Conservation (phyloP, 2,329 filamentous ascomycete species). For the Sclerotinia glacialis region DNA sequence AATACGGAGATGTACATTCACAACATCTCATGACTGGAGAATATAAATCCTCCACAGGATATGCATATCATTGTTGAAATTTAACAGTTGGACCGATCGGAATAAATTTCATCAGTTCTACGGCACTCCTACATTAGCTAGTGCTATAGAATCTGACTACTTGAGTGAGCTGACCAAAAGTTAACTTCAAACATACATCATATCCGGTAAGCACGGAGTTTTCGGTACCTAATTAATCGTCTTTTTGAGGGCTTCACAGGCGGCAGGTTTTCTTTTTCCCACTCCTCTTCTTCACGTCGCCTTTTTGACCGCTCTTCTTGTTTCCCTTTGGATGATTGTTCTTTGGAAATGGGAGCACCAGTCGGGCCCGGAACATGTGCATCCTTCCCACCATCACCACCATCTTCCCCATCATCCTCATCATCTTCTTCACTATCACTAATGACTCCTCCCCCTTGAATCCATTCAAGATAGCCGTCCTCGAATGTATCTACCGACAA, state of each 20-base stretch:
- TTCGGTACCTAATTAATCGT: constrained; percentile 1
- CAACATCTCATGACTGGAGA: not conserved
- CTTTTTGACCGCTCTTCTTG: not conserved
- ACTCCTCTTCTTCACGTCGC: not conserved
- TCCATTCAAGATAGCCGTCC: not conserved
- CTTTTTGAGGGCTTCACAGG: not conserved
- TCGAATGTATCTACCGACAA: not conserved
- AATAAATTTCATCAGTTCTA: not conserved
- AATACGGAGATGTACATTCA: too few relatives aligned
- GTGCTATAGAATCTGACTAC: not conserved
- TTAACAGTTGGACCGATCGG: not conserved
- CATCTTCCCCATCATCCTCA: not conserved
- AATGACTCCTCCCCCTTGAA: not conserved
- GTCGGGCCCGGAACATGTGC: too few relatives aligned
- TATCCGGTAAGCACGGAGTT: constrained; percentile 8
- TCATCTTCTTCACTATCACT: not conserved
- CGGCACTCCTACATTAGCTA: not conserved
- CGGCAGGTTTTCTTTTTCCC: not conserved
- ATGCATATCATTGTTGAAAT: not conserved
- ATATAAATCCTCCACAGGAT: not conserved
- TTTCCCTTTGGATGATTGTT: not conserved
- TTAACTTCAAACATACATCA: constrained; percentile 8
- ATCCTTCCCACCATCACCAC: not conserved
- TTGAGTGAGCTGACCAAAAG: not conserved
- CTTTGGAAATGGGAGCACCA: too few relatives aligned